These are phyloP conservation scores for Albugo laibachii DNA, from an alignment of 352 stramenopile genomes.

Conservation along the genomic window DNA sequence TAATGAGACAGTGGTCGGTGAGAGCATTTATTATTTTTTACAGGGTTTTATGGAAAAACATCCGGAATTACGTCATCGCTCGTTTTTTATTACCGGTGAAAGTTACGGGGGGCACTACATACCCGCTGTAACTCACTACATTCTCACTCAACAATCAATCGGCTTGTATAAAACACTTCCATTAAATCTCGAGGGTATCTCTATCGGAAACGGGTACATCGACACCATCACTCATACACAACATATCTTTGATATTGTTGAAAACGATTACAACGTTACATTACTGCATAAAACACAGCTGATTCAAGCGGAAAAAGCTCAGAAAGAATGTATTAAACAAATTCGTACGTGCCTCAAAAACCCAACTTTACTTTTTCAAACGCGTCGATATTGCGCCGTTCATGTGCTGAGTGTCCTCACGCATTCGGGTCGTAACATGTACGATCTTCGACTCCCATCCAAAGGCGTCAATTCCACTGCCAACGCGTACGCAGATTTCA, in stretches of 20 bases:
- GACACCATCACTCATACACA: constrained; percentile 35
- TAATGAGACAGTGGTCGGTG: constrained; percentile 25
- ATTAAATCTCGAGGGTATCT: constrained; percentile 53
- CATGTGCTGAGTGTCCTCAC: constrained; percentile 20
- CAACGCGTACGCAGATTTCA: constrained; percentile 41
- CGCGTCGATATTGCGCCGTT: constrained; percentile 14
- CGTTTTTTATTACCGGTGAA: constrained; percentile 52
- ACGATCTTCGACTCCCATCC: constrained; percentile 37
- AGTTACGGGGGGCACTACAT: constrained; percentile 54
- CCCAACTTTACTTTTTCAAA: constrained; percentile 19
- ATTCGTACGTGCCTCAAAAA: constrained; percentile 26
- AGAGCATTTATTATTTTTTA: constrained; percentile 52
- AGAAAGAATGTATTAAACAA: constrained; percentile 23
- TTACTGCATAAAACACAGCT: constrained; percentile 20
- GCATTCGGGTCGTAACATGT: constrained; percentile 31
- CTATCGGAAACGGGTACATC: constrained; percentile 62
- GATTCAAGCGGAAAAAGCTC: constrained; percentile 20
- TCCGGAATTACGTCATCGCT: constrained; percentile 20
- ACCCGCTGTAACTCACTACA: constrained; percentile 27
- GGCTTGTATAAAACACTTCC: constrained; percentile 12
- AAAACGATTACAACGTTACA: constrained; percentile 60
- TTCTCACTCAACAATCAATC: constrained; percentile 8
- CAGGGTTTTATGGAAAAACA: constrained; percentile 37
- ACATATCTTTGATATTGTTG: constrained; percentile 54
- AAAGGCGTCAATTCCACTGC: constrained; percentile 12